A percentile compares a stretch with the other conserved stretches of the same genome.
These are phyloP conservation scores for Quercus dentata DNA, from an alignment of 306 rosid genomes.

Conservation along the genomic window DNA sequence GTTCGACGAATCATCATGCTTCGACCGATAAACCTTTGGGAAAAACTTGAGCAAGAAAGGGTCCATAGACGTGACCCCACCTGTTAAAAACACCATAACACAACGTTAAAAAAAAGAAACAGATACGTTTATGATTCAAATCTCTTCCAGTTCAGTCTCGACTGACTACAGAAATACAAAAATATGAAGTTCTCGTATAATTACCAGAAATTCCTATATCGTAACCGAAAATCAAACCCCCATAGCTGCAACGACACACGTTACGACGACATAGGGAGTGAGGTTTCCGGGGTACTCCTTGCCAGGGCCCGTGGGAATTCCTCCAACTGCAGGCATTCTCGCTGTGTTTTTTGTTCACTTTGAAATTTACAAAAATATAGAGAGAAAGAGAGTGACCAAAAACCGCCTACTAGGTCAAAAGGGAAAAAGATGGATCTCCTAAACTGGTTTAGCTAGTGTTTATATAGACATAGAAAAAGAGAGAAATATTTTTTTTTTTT, in stretches of 20 bases:
- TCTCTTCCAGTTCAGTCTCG: too few relatives aligned
- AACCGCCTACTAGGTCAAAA: neutral
- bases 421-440: slow-evolving; percentile 5
- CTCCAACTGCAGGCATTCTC: slow-evolving; percentile 72
- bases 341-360: neutral
- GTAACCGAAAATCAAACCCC: slow-evolving; percentile 93
- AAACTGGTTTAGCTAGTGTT: slow-evolving; percentile 1
- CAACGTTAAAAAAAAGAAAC: neutral
- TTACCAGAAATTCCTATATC: slow-evolving; percentile 97
- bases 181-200: too few relatives aligned
- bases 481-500: too few relatives aligned
- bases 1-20: too few relatives aligned
- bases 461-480: slow-evolving; percentile 12
- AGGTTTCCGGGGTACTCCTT: slow-evolving; percentile 75
- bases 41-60: too few relatives aligned
- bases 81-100: too few relatives aligned
- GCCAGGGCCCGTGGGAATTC: slow-evolving; percentile 22
- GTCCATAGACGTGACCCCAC: too few relatives aligned
- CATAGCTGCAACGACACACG: slow-evolving; percentile 93
- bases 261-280: slow-evolving; percentile 58
- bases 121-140: too few relatives aligned
- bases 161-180: too few relatives aligned
- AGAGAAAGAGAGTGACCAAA: neutral
- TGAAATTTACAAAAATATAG: neutral
- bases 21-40: too few relatives aligned